Evolutionary conservation across 495 filamentous ascomycete species (phyloP).

Genomic region (Tetracladium setigerum): DNA sequence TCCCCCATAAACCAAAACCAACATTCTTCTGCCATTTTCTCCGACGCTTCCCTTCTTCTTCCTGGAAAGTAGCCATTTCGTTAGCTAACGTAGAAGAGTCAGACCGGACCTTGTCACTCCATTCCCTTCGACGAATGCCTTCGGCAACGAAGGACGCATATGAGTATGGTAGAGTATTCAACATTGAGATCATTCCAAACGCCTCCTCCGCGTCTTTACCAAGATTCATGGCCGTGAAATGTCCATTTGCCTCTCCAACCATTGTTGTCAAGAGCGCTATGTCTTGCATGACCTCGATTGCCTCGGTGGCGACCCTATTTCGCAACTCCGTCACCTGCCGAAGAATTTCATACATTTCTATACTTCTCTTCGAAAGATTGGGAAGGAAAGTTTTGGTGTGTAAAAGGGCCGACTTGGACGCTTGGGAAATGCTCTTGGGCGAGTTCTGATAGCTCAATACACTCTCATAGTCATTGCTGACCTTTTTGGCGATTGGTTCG

Average conservation of each 20-base stretch:
- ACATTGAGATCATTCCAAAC: conserved; percentile 67
- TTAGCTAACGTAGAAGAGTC: conserved; percentile 82
- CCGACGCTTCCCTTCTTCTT: conserved; percentile 82
- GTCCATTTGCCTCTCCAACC: conserved; percentile 59
- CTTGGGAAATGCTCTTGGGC: conserved; percentile 65
- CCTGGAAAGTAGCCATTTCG: conserved; percentile 81
- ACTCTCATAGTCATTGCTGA: conserved; percentile 79
- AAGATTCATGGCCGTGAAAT: conserved; percentile 63
- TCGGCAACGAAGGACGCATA: conserved; percentile 88
- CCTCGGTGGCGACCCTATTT: conserved; percentile 47
- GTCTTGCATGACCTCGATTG: conserved; percentile 64
- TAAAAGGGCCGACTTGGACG: conserved; percentile 76
- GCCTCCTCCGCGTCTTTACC: conserved; percentile 58
- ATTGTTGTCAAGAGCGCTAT: conserved; percentile 72
- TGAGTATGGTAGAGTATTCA: conserved; percentile 73
- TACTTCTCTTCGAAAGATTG: conserved; percentile 57
- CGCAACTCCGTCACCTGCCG: conserved; percentile 55
- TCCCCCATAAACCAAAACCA: conserved; percentile 44
- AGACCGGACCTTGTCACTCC: conserved; percentile 77
- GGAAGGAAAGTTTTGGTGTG: conserved; percentile 88
- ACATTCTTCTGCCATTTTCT: conserved; percentile 86
- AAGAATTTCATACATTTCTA: conserved; percentile 69
- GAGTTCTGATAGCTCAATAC: conserved; percentile 60
- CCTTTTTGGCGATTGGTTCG: conserved; percentile 73
- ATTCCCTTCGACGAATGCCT: conserved; percentile 77